Evolutionary conservation across 805 yeast genomes (phyloP), one percentile per base, ranked within the genome.

Genomic region (Kodamaea nitidulidarum): DNA sequence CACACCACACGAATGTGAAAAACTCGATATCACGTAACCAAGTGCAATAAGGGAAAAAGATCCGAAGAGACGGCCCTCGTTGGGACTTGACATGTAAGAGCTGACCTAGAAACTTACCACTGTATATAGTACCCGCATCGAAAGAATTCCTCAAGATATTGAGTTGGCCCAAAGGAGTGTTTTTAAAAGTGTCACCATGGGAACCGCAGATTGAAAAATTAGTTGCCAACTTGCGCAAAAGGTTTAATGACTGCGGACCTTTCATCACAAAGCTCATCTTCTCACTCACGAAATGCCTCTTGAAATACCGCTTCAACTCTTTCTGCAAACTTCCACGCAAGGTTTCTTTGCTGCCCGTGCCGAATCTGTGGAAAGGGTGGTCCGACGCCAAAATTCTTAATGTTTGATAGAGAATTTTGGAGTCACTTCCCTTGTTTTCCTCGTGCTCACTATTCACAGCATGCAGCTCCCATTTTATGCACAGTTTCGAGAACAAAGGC

Each of bases 391-490:
- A 48, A 3, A 78, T 42, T 34, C 82, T 67, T 4, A 75, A 52
- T 0, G 81, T 85, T 46, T 84, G 88, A 43, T 72, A 79, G 21
- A 80, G 48, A 0, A 76, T 52, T 52, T 81, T 80, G 4, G 64
- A 67, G 0, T 46, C 10, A 10, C 62, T 58, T 1, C 66, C 49
- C 10, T 67, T 60, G 45, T 84, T 84, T n/a, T 70, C 65, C 3
- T 56, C 60, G 52, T 84, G 90, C 47, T 84, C 95, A 50, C 78
- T 80, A 46, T 82, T 76, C 24, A 84, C 70, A 0, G 86, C 80
- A 34, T 65, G 59, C 0, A 81, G 63, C 55, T 84, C 91, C 36
- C 69, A 65, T 25, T 65, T 61, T 9, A 76, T 61, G 30, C 60
- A 51, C 2, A 47, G 47, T 9, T 63, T 60, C 31, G 66, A 59